Base-by-base conservation (phyloP, 257 asterid genomes). In the Apocynum venetum region DNA sequence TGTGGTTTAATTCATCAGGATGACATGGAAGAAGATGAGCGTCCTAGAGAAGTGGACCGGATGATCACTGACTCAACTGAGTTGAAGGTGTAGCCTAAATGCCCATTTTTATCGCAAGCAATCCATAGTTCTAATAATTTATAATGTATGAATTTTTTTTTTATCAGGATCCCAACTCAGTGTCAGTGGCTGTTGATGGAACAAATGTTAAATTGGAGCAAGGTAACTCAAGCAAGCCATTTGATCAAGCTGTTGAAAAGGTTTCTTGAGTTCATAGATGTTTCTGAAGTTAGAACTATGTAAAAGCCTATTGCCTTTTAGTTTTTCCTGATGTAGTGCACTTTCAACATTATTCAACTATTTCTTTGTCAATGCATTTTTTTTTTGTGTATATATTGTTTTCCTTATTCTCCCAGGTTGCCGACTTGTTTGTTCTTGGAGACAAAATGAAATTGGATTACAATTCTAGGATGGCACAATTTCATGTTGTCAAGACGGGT, bases 211-310 rank as follows among this genome's bases (percentile, higher is more conserved):
- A 78, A 59, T 2, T 69, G 75, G 87, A 81, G 80, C 73, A 60
- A 31, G 86, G 85, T 72, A 82, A 65, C 80, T 71, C 86, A 35
- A 82, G 75, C 79, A 82, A 82, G 70, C 80, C 85, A 69, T 80
- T 82, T 72, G 84, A 80, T 74, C 86, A 77, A 53, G 72, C 81
- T 59, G 66, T 67, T 56, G 84, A 80, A 10, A 76, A 59, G 12
- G 76, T 76, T 53, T 70, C 77, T 15, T 79, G 36, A 80, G 25
- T 44, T 4, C 4, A 38, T 40, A 66, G 46, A 3, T 31, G 19
- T 13, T 38, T 65, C 71, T 65, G 25, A 38, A 65, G 71, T 66
- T 40, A 66, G 25, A 40, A 19, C 15, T 40, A 15, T 66, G n/a
- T 4, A 66, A 40, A 66, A 19, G 25, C 71, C 71, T 40, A 66